These are phyloP conservation scores for Claviceps quebecensis DNA, from an alignment of 2,329 filamentous ascomycete genomes.

Conservation along the genomic window DNA sequence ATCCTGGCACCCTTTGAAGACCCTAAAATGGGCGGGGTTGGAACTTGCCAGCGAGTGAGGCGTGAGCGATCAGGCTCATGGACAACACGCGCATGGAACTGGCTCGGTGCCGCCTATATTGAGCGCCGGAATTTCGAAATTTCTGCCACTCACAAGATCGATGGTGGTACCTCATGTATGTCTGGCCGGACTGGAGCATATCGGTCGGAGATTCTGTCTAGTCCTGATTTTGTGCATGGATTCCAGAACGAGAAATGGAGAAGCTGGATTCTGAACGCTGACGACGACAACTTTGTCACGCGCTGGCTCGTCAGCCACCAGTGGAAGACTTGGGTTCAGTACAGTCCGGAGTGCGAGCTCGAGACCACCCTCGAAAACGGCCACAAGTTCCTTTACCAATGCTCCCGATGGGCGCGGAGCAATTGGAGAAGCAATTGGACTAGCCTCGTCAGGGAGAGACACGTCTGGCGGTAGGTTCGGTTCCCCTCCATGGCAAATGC, in stretches of 20 bases:
- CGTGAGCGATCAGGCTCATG: constrained; percentile 49
- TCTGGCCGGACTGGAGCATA: constrained; percentile 90
- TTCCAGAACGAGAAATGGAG: constrained; percentile 90
- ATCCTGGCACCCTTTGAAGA: constrained; percentile 87
- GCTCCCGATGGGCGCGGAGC: constrained; percentile 86
- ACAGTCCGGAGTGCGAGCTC: constrained; percentile 79
- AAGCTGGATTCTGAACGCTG: constrained; percentile 80
- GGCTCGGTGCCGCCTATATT: constrained; percentile 82
- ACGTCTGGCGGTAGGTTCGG: constrained; percentile 73
- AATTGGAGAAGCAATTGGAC: constrained; percentile 97
- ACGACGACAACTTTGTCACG: constrained; percentile 97
- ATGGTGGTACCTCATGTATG: constrained; percentile 93
- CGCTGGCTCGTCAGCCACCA: constrained; percentile 85
- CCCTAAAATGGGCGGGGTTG: constrained; percentile 70
- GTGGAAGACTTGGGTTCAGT: constrained; percentile 93
- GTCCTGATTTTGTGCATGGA: constrained; percentile 70
- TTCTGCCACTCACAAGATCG: constrained; percentile 85
- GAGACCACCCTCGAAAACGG: constrained; percentile 88
- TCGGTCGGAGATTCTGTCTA: constrained; percentile 73
- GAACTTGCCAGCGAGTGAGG: constrained; percentile 76
- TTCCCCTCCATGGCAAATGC: background rate
- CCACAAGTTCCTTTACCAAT: constrained; percentile 81
- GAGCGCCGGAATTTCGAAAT: constrained; percentile 94
- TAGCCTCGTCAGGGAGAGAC: constrained; percentile 68
- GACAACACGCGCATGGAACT: constrained; percentile 61